Percentiles rank a stretch among this genome's conserved stretches.
Evolutionary conservation across 768 basidiomycete species (phyloP).

Genomic region (Kwoniella bestiolae): DNA sequence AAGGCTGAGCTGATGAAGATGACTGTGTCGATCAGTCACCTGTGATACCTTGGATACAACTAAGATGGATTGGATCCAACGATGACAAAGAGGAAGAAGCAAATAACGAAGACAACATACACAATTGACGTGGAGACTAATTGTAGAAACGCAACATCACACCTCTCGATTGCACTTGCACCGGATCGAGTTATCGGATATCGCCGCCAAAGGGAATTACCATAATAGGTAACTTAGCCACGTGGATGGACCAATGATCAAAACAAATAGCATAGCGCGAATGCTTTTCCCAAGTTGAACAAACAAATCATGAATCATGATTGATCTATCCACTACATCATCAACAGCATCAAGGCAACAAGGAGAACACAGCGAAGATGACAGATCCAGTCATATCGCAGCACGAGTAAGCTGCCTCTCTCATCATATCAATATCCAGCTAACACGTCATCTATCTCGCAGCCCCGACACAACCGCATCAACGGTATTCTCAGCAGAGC

Average conservation of each 20-base stretch:
- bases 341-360: neutral
- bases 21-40: no score
- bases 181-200: slow-evolving; percentile 7
- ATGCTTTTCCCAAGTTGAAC: neutral
- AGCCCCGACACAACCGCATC: slow-evolving; percentile 1
- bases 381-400: neutral
- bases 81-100: neutral
- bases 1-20: no score
- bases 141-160: neutral
- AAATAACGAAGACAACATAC: neutral
- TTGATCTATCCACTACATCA: no score
- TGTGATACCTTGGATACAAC: neutral
- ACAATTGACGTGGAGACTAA: slow-evolving; percentile 7
- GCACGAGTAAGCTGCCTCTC: neutral
- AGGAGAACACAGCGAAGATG: neutral
- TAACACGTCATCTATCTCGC: neutral
- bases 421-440: neutral
- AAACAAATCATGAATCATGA: neutral
- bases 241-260: slow-evolving; percentile 16
- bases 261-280: slow-evolving; percentile 1
- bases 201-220: slow-evolving; percentile 7
- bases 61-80: no score
- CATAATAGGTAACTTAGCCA: neutral
- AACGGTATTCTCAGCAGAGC: slow-evolving; percentile 9
- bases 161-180: neutral